Evolutionary conservation across 2,329 filamentous ascomycete species (phyloP).

Genomic region (Cercospora sp.): DNA sequence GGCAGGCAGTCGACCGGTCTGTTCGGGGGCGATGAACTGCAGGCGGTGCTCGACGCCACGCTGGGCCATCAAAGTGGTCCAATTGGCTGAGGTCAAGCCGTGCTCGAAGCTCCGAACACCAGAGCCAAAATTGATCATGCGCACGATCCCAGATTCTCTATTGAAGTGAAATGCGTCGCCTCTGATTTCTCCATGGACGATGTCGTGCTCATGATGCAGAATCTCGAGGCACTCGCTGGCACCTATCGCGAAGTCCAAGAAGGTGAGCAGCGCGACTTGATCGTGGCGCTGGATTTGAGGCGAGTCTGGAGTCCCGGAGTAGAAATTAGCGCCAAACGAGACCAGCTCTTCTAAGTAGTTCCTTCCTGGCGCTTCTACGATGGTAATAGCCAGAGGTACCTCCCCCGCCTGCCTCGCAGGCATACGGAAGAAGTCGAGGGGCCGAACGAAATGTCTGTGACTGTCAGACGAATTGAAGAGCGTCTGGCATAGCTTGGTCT

Average conservation of each 20-base stretch:
- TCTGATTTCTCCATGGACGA: conserved; percentile 87
- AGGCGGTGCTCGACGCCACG: conserved; percentile 85
- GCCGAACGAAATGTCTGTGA: conserved; percentile 74
- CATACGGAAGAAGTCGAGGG: conserved; percentile 76
- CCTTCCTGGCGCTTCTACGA: conserved; percentile 75
- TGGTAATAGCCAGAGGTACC: conserved; percentile 70
- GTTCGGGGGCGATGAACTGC: conserved; percentile 89
- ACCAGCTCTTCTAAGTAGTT: conserved; percentile 72
- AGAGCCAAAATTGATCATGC: conserved; percentile 81
- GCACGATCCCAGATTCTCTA: conserved; percentile 67
- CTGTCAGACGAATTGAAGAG: conserved; percentile 58
- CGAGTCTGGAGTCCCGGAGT: conserved; percentile 36
- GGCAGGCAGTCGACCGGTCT: conserved; percentile 88
- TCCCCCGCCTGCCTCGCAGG: conserved; percentile 68
- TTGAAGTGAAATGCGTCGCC: conserved; percentile 91
- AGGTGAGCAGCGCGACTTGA: conserved; percentile 62
- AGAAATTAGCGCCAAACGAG: conserved; percentile 69
- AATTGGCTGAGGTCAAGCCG: conserved; percentile 78
- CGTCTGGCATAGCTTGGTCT: conserved; percentile 78
- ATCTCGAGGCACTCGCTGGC: conserved; percentile 83
- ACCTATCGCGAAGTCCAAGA: conserved; percentile 89
- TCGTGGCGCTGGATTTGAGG: conserved; percentile 23
- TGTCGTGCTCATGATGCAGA: conserved; percentile 82
- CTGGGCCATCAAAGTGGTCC: conserved; percentile 80
- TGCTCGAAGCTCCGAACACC: conserved; percentile 88